Evolutionary conservation across 2,329 filamentous ascomycete species (phyloP).

Genomic region (Myrmaecium sp.): DNA sequence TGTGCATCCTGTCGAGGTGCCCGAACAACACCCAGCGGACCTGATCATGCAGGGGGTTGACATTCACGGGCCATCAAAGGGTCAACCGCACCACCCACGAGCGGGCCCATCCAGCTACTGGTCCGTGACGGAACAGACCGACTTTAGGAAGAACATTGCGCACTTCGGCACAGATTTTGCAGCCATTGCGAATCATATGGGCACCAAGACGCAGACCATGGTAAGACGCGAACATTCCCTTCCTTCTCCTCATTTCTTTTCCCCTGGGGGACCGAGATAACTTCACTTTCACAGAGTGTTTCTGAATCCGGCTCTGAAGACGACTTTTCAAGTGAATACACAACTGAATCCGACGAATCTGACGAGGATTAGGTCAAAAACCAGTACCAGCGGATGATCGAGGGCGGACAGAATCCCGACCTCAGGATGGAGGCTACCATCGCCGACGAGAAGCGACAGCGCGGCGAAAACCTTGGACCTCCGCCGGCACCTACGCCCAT

Average conservation of each 20-base stretch:
- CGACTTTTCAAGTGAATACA: too few species aligned
- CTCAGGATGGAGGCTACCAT: slow-evolving; percentile 24
- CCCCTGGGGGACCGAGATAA: background rate
- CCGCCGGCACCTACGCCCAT: slow-evolving; percentile 32
- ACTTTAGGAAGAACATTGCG: slow-evolving; percentile 55
- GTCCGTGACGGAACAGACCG: slow-evolving; percentile 66
- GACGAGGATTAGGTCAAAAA: slow-evolving; percentile 24
- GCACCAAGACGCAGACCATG: slow-evolving; percentile 76
- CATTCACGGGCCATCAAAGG: too few species aligned
- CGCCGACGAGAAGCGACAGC: slow-evolving; percentile 23
- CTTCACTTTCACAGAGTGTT: background rate
- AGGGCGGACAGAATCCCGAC: slow-evolving; percentile 23
- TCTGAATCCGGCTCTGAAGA: background rate
- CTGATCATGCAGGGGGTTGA: too few species aligned
- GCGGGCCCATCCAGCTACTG: slow-evolving; percentile 66
- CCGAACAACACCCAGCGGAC: too few species aligned
- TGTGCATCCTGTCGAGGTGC: too few species aligned
- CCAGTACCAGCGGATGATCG: slow-evolving; percentile 29
- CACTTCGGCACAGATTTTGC: slow-evolving; percentile 68
- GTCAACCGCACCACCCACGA: too few species aligned
- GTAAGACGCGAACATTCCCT: slow-evolving; percentile 34
- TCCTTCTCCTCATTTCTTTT: slow-evolving; percentile 3
- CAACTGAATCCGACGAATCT: slow-evolving; percentile 4
- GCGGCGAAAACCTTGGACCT: slow-evolving; percentile 29
- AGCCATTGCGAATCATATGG: slow-evolving; percentile 61